Base-by-base conservation (phyloP, 768 basidiomycete genomes). In the Amanita muscaria region DNA sequence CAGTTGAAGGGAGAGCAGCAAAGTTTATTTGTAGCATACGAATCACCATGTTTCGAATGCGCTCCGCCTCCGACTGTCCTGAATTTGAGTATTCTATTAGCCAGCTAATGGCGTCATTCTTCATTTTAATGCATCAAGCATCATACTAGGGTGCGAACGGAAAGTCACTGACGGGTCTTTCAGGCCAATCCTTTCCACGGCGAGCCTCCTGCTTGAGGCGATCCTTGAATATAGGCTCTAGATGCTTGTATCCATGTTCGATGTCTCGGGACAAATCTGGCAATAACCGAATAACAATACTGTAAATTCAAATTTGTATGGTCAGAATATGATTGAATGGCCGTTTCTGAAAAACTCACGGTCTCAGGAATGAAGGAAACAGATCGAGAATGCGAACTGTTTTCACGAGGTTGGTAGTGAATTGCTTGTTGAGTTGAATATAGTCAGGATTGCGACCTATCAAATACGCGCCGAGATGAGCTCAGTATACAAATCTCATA, bases 71-170 rank as follows among this genome's bases (percentile, higher is more conserved):
- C 57, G 19, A 52, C 48, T 30, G 60, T 57, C 5, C 57, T 59
- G 5, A 7, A 74, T 54, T 71, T 72, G 76, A 12, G n/a, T n/a
- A n/a, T n/a, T n/a, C n/a, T n/a, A n/a, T n/a, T n/a, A n/a, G n/a
- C n/a, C n/a, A n/a, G n/a, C 64, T 60, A 0, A 76, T 58, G 18
- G 74, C 47, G 45, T 75, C 73, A 38, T 66, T 64, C 74, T 74
- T 33, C 5, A 22, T 5, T 12, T 6, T 4, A n/a, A n/a, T n/a
- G n/a, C n/a, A 3, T 22, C 14, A 22, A 12, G n/a, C 25, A n/a
- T 44, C 7, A 3, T 22, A 51, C 0, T 50, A 15, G 23, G 47
- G 39, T n/a, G 10, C 22, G 40, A 29, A 12, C 14, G n/a, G 23
- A 7, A n/a, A n/a, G n/a, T n/a, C n/a, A n/a, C n/a, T n/a, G n/a